Evolutionary conservation across 192 early-diverging fungal species (phyloP), one percentile per base, ranked within the genome.

Genomic region (Linnemannia hyalina): DNA sequence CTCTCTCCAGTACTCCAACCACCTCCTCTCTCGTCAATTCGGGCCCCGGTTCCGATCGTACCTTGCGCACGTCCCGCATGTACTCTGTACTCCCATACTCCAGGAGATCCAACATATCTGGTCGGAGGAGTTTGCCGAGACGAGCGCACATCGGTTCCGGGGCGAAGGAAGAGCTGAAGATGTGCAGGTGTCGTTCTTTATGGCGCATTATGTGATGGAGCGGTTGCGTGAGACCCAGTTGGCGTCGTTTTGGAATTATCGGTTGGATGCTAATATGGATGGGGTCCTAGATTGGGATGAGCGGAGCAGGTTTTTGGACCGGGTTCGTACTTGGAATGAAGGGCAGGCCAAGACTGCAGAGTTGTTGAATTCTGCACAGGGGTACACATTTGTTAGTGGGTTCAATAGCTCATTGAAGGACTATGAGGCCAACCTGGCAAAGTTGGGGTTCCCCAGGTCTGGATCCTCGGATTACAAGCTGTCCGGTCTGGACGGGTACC

Each of bases 201-300:
- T 89, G 73, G 79, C 85, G 1, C 85, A 89, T 44, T 89, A 89
- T 63, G 80, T 88, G 18, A 63, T 84, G 18, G 89, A 90, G 57
- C 72, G 79, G n/a, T 55, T 70, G 18, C 70, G 86, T 41, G 89
- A 90, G 81, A 82, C 82, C 20, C 75, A 82, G 41, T 42, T 90
- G 71, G 77, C 71, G 60, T 81, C 82, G n/a, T 90, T 74, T 68
- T 85, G 87, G 81, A 60, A 74, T 29, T 54, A 80, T n/a, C 70
- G 81, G 6, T 68, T 88, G 65, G 89, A 90, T 70, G 68, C 55
- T 0, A 84, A 90, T 49, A 71, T 81, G 54, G 84, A 90, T 60
- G 82, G 80, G 35, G 26, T 10, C 26, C 74, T 80, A 65, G 77
- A 79, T 32, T 85, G 82, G 86, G 15, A 22, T 15, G 89, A 90